Percentiles rank a stretch among this genome's conserved stretches.
Conservation (phyloP, 495 filamentous ascomycete genomes). For the Penicillium simplicissimum region DNA sequence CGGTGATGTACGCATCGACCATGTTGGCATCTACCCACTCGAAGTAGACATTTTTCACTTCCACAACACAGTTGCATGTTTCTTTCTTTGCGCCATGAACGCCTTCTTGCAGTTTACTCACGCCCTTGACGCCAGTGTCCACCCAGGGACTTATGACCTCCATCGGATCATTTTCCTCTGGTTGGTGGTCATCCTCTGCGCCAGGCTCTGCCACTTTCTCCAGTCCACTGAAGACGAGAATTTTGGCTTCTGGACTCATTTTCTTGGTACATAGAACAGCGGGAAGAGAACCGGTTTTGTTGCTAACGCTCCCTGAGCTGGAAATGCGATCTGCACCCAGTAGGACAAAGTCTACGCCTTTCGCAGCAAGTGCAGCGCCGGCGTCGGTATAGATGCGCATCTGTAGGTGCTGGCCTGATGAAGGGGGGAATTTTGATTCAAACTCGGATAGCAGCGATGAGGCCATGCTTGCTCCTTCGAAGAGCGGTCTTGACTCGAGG, state of each 20-base stretch:
- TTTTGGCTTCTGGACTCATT: conserved; percentile 40
- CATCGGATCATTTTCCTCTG: conserved; percentile 48
- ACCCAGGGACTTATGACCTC: conserved; percentile 54
- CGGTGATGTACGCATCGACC: conserved; percentile 59
- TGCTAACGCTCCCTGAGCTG: conserved; percentile 53
- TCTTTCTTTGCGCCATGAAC: background rate
- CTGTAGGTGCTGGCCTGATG: conserved; percentile 22
- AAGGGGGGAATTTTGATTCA: conserved; percentile 18
- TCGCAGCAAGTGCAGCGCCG: conserved; percentile 53
- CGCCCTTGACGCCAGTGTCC: conserved; percentile 24
- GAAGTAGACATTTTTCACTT: conserved; percentile 61
- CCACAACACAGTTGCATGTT: conserved; percentile 24
- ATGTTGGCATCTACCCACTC: conserved; percentile 60
- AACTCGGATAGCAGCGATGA: conserved; percentile 43
- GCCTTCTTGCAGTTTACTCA: conserved; percentile 22
- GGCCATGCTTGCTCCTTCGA: conserved; percentile 61
- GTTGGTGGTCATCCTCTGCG: conserved; percentile 31
- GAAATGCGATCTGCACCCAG: conserved; percentile 66
- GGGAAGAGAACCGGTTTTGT: conserved; percentile 66
- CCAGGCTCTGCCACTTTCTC: conserved; percentile 59
- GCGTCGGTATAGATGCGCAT: conserved; percentile 62
- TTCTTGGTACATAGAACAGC: conserved; percentile 51
- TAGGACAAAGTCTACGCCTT: conserved; percentile 52
- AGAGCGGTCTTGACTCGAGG: conserved; percentile 66
- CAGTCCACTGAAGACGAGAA: conserved; percentile 56